phyloP scores from a whole-genome alignment of 2,329 filamentous ascomycete genomes.

The Phoma sp. region DNA sequence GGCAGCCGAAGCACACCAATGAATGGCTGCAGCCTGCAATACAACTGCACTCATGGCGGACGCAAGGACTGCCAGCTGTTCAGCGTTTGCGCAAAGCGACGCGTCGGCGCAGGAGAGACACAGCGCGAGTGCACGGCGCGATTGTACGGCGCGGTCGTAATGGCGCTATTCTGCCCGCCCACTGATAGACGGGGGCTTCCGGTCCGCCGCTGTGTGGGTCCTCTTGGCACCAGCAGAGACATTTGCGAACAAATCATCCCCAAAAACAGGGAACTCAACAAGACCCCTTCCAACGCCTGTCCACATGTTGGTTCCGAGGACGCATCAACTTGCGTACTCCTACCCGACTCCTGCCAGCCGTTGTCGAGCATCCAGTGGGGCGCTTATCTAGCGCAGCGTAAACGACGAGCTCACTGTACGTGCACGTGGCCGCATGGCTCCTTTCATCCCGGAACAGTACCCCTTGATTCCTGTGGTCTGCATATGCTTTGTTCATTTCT shows the following conservation, averaged over 20 bases:
- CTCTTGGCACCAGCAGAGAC: slow-evolving; percentile 2
- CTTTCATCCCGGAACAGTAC: neutral
- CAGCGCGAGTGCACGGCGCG: slow-evolving; percentile 14
- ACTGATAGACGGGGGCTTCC: slow-evolving; percentile 4
- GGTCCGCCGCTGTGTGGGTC: slow-evolving; percentile 8
- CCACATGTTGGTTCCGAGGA: neutral
- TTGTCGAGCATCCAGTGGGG: neutral
- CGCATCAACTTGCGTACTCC: neutral
- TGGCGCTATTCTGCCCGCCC: slow-evolving; percentile 25
- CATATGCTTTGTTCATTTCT: neutral
- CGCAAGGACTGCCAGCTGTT: slow-evolving; percentile 1
- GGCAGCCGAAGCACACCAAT: slow-evolving; percentile 24
- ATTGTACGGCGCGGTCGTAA: slow-evolving; percentile 6
- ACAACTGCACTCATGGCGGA: slow-evolving; percentile 16
- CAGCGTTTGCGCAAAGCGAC: slow-evolving; percentile 11
- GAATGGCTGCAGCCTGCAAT: slow-evolving; percentile 23
- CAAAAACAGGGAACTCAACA: slow-evolving; percentile 5
- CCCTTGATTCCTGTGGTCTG: neutral
- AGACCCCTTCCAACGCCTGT: neutral
- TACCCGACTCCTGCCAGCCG: neutral
- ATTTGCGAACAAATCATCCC: slow-evolving; percentile 5
- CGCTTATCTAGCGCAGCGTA: neutral
- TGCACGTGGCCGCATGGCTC: neutral
- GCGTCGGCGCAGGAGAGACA: slow-evolving; percentile 11
- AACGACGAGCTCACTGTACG: neutral